A percentile compares a stretch with the other conserved stretches of the same genome.
These are phyloP conservation scores for Lentinula guzmanii DNA, from an alignment of 768 basidiomycete species.

Conservation along the genomic window DNA sequence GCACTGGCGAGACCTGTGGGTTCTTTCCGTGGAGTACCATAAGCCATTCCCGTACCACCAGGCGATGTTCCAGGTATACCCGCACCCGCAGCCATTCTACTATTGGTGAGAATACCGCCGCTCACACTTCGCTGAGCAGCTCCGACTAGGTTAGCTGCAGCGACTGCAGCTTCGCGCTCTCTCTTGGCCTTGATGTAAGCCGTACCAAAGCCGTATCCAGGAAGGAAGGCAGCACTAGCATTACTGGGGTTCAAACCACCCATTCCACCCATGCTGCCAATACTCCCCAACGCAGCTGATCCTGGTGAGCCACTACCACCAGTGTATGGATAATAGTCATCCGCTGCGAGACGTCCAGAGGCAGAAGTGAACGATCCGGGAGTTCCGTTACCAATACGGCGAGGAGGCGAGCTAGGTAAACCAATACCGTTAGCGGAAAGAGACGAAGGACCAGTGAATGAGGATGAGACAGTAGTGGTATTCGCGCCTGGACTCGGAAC, in stretches of 20 bases:
- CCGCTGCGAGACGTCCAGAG: constrained; percentile 16
- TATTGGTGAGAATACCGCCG: not conserved
- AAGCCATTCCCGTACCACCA: not conserved
- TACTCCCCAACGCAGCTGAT: constrained; percentile 13
- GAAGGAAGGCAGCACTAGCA: constrained; percentile 78
- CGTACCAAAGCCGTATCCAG: constrained; percentile 59
- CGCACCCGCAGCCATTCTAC: not conserved
- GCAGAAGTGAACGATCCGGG: constrained; percentile 42
- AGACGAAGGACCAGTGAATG: constrained; percentile 17
- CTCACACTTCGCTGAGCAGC: not conserved
- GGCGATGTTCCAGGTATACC: constrained; percentile 1
- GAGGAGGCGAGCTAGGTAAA: constrained; percentile 31
- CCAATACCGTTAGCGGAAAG: constrained; percentile 7
- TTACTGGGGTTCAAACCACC: constrained; percentile 55
- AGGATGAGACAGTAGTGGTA: constrained; percentile 13
- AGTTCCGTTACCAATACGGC: constrained; percentile 26
- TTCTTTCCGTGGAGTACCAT: constrained; percentile 1
- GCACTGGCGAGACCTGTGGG: not conserved
- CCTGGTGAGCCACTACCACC: constrained; percentile 21
- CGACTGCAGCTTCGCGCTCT: constrained; percentile 20
- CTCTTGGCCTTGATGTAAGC: constrained; percentile 53
- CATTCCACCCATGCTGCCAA: constrained; percentile 23
- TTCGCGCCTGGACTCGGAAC: not conserved
- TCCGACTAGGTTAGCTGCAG: not conserved
- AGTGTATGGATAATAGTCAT: constrained; percentile 21